Conservation (phyloP, 2,329 filamentous ascomycete species). For the Penicillium sp. region DNA sequence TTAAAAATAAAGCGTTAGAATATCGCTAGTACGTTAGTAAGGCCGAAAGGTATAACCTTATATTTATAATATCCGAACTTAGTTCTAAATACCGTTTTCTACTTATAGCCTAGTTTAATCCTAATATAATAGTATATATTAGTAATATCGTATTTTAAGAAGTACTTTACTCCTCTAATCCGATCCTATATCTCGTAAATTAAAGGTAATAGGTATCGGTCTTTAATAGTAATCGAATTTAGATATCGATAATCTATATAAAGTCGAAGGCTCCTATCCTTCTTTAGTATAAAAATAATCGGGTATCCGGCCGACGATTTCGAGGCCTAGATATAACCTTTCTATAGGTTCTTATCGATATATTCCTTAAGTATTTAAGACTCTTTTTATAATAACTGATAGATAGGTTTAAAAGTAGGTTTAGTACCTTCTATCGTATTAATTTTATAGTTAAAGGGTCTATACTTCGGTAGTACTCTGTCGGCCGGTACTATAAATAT, state of each 20-base stretch:
- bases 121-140: conserved; percentile 3
- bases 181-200: conserved; percentile 6
- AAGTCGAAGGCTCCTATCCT: too few relatives aligned
- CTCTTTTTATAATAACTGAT: too few relatives aligned
- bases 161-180: not conserved
- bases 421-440: too few relatives aligned
- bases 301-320: too few relatives aligned
- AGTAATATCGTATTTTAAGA: conserved; percentile 2
- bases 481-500: too few relatives aligned
- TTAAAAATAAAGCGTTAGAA: conserved; percentile 4
- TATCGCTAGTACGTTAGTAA: not conserved
- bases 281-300: too few relatives aligned
- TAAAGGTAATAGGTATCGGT: not conserved
- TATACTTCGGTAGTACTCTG: too few relatives aligned
- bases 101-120: not conserved
- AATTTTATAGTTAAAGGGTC: too few relatives aligned
- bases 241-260: too few relatives aligned
- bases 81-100: not conserved
- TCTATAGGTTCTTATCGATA: conserved; percentile 8
- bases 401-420: too few relatives aligned
- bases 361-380: not conserved
- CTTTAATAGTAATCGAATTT: too few relatives aligned
- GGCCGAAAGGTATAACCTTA: not conserved
- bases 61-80: not conserved
- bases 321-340: not conserved